Percentiles rank a stretch among this genome's conserved stretches.
Conservation (phyloP, 148 eudicot genomes). For the Cornus kousa region DNA sequence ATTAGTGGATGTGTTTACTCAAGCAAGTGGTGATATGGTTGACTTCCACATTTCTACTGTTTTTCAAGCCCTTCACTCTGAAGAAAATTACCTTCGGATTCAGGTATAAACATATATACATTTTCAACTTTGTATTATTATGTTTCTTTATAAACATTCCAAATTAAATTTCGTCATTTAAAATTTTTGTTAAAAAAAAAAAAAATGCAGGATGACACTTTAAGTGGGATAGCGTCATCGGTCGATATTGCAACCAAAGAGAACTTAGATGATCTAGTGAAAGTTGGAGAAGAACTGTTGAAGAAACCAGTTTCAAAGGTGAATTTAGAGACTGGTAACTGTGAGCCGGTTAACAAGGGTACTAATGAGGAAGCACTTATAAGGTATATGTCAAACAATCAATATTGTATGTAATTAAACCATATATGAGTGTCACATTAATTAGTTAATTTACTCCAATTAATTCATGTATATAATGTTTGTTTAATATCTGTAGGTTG, state of each 20-base stretch:
- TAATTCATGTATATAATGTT: background rate
- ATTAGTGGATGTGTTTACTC: constrained; percentile 13
- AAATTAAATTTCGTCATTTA: background rate
- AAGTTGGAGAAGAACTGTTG: constrained; percentile 34
- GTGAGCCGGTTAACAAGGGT: constrained; percentile 21
- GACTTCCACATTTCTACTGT: constrained; percentile 12
- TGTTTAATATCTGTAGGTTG: constrained; percentile 18
- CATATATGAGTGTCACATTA: background rate
- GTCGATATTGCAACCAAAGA: constrained; percentile 39
- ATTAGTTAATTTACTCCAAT: background rate
- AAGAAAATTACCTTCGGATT: constrained; percentile 17
- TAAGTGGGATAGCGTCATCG: constrained; percentile 29
- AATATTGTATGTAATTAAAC: background rate
- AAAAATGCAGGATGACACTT: constrained; percentile 34
- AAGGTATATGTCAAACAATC: constrained; percentile 16
- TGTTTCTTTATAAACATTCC: background rate
- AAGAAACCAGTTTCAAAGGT: constrained; percentile 35
- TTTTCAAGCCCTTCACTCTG: constrained; percentile 20
- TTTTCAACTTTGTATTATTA: background rate
- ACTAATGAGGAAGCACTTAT: constrained; percentile 37
- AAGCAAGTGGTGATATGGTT: constrained; percentile 24
- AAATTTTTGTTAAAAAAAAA: background rate
- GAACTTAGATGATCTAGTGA: constrained; percentile 35
- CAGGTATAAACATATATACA: constrained; percentile 2
- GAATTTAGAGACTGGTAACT: constrained; percentile 25